Conservation (phyloP, 441 rosid genomes). For the Iberis amara region DNA sequence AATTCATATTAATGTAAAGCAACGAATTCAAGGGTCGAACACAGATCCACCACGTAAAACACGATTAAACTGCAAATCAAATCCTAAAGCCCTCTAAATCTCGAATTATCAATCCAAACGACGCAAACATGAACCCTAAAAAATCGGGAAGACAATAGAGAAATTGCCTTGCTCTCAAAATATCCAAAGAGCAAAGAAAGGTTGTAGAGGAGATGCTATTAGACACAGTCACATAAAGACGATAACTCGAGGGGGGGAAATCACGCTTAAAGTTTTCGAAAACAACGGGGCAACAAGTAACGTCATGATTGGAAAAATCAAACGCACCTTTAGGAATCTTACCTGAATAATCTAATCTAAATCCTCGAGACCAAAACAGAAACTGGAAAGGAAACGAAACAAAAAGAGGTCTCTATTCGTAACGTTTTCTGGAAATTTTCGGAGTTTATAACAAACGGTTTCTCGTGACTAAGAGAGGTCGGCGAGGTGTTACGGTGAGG, state of each 20-base stretch:
- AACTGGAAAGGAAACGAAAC: not conserved
- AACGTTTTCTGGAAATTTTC: conserved; percentile 2
- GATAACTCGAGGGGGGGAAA: conserved; percentile 14
- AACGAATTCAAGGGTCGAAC: conserved; percentile 26
- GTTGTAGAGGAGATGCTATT: conserved; percentile 28
- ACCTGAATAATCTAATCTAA: conserved; percentile 37
- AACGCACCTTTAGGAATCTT: conserved; percentile 41
- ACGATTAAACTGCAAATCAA: conserved; percentile 31
- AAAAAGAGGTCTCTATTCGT: conserved; percentile 1
- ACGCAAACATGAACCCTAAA: conserved; percentile 27
- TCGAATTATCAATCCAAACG: conserved; percentile 36
- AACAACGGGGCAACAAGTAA: conserved; percentile 18
- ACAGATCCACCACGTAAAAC: conserved; percentile 46
- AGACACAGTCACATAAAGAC: conserved; percentile 23
- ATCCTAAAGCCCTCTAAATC: conserved; percentile 36
- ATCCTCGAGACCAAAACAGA: conserved; percentile 32
- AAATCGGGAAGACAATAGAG: conserved; percentile 28
- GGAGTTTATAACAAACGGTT: conserved; percentile 20
- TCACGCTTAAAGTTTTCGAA: conserved; percentile 11
- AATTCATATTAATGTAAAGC: conserved; percentile 18
- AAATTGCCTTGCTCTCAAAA: conserved; percentile 4
- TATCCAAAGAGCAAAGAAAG: conserved; percentile 23
- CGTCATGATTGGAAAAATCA: conserved; percentile 40
- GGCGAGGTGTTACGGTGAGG: conserved; percentile 31
- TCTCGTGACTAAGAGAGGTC: conserved; percentile 25